Percentiles rank a stretch among this genome's conserved stretches.
These are phyloP conservation scores for Phoenix dactylifera DNA, from an alignment of 176 grass and related monocot genomes.

Conservation along the genomic window DNA sequence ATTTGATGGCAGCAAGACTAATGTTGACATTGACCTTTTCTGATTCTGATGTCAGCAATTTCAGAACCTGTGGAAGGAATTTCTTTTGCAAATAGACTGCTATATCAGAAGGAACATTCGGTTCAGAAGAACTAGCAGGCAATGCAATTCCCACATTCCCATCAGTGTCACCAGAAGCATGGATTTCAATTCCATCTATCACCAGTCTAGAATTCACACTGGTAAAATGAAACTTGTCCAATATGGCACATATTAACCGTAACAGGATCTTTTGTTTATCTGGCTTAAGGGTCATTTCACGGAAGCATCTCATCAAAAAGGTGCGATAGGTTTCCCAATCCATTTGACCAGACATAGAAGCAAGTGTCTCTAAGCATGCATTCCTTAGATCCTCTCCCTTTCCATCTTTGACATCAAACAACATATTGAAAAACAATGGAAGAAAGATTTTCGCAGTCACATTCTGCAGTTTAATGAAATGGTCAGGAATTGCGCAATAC, in stretches of 20 bases:
- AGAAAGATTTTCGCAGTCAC: constrained; percentile 82
- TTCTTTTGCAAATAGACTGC: constrained; percentile 66
- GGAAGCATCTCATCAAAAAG: constrained; percentile 69
- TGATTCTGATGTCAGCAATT: constrained; percentile 55
- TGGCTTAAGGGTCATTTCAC: constrained; percentile 51
- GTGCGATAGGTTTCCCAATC: constrained; percentile 81
- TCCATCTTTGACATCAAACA: constrained; percentile 74
- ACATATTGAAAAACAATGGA: constrained; percentile 86
- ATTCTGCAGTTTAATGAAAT: constrained; percentile 32
- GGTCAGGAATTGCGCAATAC: not conserved
- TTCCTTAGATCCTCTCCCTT: constrained; percentile 82
- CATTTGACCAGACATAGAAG: constrained; percentile 57
- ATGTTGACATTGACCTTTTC: constrained; percentile 80
- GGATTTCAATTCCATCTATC: constrained; percentile 10
- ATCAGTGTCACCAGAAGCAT: constrained; percentile 13
- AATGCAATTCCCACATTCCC: not conserved
- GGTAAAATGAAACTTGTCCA: constrained; percentile 70
- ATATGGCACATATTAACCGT: constrained; percentile 64
- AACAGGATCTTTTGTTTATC: constrained; percentile 82
- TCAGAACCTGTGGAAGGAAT: constrained; percentile 60
- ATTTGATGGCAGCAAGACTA: constrained; percentile 80
- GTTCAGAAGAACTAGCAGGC: constrained; percentile 24
- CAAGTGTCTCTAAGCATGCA: constrained; percentile 73
- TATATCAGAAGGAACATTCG: constrained; percentile 38
- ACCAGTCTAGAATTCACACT: not conserved